Base-by-base conservation (phyloP, 371 early-diverging fungal species). In the Mortierella sp. region DNA sequence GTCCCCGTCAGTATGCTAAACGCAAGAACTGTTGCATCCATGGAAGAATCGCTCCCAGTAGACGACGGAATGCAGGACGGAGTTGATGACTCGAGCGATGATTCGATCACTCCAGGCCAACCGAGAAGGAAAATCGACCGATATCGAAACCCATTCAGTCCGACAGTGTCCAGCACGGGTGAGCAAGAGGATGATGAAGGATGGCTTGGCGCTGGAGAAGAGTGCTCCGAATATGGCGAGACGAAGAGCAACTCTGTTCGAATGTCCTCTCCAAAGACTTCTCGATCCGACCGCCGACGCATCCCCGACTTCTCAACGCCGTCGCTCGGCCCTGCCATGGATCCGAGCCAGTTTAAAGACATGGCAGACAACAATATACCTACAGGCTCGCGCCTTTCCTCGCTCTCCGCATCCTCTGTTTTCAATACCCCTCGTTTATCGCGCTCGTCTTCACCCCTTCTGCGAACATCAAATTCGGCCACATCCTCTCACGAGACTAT, bases 1-100 rank as follows among this genome's bases (percentile, higher is more conserved):
- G 32, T 70, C 31, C 62, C 70, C n/a, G 78, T 76, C 21, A 76
- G 55, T 42, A 76, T 76, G 78, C 56, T 60, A 44, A 73, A 73
- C 50, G 51, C 43, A 14, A 58, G 60, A 21, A 66, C 42, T 6
- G 58, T 49, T 1, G 58, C 59, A 2, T 32, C 37, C 9, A 70
- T 70, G 70, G 60, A 48, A 28, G 64, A 70, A 3, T 58, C 70
- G 4, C 24, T 53, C 1, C 49, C 64, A 21, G 58, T 62, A 32
- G 62, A 61, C 30, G 44, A 58, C 24, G 41, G 48, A 19, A 46
- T 21, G 14, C 48, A 31, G 17, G 30, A 51, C 6, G 23, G 21
- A 2, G 32, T 34, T 24, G 48, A 23, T 15, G 49, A 54, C n/a
- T 57, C 55, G 7, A 64, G 44, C 47, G 65, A 64, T 24, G 65